Percentiles rank a stretch among this genome's conserved stretches.
Conservation (phyloP, 352 stramenopile genomes). For the Thraustotheca clavata region DNA sequence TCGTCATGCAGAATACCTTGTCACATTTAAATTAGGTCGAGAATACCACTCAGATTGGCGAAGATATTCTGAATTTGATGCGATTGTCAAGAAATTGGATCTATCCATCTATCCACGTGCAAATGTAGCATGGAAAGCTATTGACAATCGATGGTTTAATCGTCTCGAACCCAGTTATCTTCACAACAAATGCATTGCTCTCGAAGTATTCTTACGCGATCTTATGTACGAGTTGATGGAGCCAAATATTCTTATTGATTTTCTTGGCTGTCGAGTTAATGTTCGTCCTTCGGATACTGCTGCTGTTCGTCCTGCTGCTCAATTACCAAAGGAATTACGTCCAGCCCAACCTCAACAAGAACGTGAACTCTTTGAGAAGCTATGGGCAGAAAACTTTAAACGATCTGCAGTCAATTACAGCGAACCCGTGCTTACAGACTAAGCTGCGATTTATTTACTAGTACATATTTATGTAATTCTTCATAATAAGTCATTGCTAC, state of each 20-base stretch:
- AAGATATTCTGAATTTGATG: constrained; percentile 83
- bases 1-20: constrained; percentile 81
- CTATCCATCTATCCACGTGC: constrained; percentile 45
- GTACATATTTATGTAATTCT: too few species aligned
- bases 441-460: neutral
- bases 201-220: constrained; percentile 83
- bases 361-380: constrained; percentile 93
- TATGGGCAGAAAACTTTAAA: constrained; percentile 97
- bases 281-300: constrained; percentile 51
- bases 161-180: constrained; percentile 78
- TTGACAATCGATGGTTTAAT: constrained; percentile 85
- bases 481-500: too few species aligned
- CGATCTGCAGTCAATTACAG: constrained; percentile 76
- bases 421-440: neutral
- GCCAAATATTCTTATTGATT: constrained; percentile 62
- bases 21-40: constrained; percentile 80
- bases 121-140: constrained; percentile 55
- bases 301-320: constrained; percentile 52
- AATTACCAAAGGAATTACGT: constrained; percentile 80
- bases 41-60: constrained; percentile 82
- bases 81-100: constrained; percentile 72
- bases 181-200: constrained; percentile 81
- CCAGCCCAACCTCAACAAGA: constrained; percentile 91
- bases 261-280: constrained; percentile 77
- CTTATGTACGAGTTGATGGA: constrained; percentile 85